phyloP scores from a whole-genome alignment of 1,139 yeast species.

The Kluyveromyces sp. region DNA sequence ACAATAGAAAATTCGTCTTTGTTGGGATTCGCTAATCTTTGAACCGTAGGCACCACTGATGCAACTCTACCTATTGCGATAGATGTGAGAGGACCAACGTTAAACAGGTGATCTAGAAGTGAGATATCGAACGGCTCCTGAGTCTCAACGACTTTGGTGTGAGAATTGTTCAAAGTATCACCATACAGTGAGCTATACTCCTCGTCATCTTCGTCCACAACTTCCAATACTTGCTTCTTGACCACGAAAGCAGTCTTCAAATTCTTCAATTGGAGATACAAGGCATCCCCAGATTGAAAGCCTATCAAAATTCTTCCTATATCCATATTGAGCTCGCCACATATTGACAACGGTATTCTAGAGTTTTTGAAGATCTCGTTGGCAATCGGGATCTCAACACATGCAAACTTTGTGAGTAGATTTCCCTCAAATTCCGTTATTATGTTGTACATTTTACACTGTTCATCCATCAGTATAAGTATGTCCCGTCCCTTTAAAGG shows the following conservation, averaged over 20 bases:
- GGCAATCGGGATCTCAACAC: conserved; percentile 27
- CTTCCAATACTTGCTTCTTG: conserved; percentile 12
- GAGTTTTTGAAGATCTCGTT: conserved; percentile 27
- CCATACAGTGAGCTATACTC: conserved; percentile 31
- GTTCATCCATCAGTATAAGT: conserved; percentile 25
- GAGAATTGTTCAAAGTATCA: conserved; percentile 30
- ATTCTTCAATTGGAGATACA: conserved; percentile 26
- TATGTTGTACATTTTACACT: conserved; percentile 23
- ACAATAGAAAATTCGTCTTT: conserved; percentile 58
- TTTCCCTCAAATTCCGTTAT: conserved; percentile 29
- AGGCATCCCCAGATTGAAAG: conserved; percentile 30
- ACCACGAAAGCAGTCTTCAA: conserved; percentile 26
- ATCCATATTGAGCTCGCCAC: conserved; percentile 16
- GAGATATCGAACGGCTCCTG: conserved; percentile 35
- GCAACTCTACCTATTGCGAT: conserved; percentile 56
- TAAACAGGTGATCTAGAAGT: conserved; percentile 49
- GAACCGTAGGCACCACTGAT: conserved; percentile 48
- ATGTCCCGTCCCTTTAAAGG: conserved; percentile 15
- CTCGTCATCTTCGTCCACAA: conserved; percentile 20
- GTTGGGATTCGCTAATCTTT: conserved; percentile 65
- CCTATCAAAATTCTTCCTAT: conserved; percentile 26
- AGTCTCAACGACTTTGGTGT: conserved; percentile 22
- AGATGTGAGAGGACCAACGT: conserved; percentile 70
- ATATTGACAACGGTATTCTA: conserved; percentile 22
- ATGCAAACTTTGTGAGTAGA: conserved; percentile 24